Evolutionary conservation across 2,329 filamentous ascomycete species (phyloP).

Genomic region (Tolypocladium tropicale): DNA sequence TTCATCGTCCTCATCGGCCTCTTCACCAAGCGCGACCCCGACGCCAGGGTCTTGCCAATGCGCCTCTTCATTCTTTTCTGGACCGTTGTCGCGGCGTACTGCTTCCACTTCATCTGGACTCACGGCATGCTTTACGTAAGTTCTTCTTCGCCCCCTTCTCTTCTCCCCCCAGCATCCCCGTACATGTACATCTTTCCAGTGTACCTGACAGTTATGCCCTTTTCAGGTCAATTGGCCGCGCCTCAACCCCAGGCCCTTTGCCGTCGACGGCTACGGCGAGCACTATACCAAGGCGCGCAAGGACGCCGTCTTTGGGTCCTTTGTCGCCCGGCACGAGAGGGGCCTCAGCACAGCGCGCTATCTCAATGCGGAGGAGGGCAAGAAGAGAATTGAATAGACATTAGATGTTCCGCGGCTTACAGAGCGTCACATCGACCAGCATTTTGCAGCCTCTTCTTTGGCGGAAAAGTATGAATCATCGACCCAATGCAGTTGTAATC

Average conservation of each 20-base stretch:
- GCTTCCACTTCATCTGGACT: constrained; percentile 63
- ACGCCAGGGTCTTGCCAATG: constrained; percentile 69
- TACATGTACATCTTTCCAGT: not conserved
- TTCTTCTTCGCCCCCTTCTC: constrained; percentile 15
- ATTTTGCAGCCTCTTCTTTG: too few species aligned
- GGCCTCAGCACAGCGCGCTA: constrained; percentile 75
- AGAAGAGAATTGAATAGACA: constrained; percentile 88
- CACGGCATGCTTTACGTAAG: constrained; percentile 94
- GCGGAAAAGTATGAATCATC: too few species aligned
- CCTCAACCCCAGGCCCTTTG: constrained; percentile 79
- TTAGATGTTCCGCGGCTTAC: not conserved
- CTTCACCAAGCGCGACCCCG: constrained; percentile 61
- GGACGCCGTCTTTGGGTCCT: constrained; percentile 67
- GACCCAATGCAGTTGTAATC: too few species aligned
- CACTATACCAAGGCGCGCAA: constrained; percentile 74
- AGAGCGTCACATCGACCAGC: too few species aligned
- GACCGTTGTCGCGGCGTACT: constrained; percentile 59
- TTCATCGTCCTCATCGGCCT: constrained; percentile 72
- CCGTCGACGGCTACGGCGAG: constrained; percentile 79
- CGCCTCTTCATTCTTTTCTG: constrained; percentile 76
- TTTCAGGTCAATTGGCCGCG: constrained; percentile 96
- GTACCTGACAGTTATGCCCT: not conserved
- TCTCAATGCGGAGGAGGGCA: constrained; percentile 86
- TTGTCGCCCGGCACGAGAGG: constrained; percentile 62
- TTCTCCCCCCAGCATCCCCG: not conserved